Base-by-base conservation (phyloP, 2,329 filamentous ascomycete species). In the Curvularia sp. region DNA sequence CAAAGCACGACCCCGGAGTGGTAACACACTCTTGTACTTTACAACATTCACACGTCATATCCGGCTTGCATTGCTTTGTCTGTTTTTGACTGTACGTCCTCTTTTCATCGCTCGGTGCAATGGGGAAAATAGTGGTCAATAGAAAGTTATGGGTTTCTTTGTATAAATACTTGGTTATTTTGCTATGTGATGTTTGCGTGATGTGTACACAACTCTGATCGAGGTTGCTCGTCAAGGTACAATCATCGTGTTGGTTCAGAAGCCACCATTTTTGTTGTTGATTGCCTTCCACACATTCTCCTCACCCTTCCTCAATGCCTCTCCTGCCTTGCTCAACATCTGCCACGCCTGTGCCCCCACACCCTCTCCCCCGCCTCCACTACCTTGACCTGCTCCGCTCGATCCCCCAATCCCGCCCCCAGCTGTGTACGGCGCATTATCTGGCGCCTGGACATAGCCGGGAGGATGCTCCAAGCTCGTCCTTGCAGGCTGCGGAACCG, bases 401-500 rank as follows among this genome's bases (percentile, higher is more conserved):
- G 66, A 41, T 62, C 62, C 58, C 69, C 72, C 62, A 75, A 66
- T 65, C 62, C 75, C 61, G 75, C 71, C 79, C 61, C 81, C 80
- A 31, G 74, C 72, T 18, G 79, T 79, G 54, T 73, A 74, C 22
- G 69, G 69, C 20, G 69, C 65, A 53, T 76, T 79, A 74, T 63
- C 77, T 30, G 66, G 70, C 57, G 81, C 79, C 61, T 84, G 82
- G 53, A 77, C 68, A 66, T 84, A 84, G 12, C 81, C 80, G 0
- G 81, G 78, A 22, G 82, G 82, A 60, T 82, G 79, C 58, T 78
- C 75, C 38, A 78, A 62, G 61, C 65, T 73, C 41, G 54, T 47
- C 20, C 60, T 54, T 22, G 64, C 59, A 31, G 53, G 50, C 18
- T 54, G 51, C 24, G 43, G 60, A 46, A 61, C 62, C 24, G 58